Percentiles rank a stretch among this genome's conserved stretches.
Conservation (phyloP, 441 rosid genomes). For the Theobroma grandiflorum region DNA sequence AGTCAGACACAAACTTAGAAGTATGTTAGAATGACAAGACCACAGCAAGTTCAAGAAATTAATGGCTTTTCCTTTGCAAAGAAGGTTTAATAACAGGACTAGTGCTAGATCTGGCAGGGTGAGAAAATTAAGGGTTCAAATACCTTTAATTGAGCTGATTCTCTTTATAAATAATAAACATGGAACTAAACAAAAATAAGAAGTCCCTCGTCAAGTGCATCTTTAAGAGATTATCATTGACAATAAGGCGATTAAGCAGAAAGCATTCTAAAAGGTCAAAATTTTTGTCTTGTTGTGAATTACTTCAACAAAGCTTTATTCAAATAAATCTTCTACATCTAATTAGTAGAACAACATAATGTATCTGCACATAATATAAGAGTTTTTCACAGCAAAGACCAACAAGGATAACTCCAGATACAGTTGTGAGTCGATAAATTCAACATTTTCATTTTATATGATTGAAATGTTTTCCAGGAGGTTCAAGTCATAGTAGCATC, state of each 20-base stretch:
- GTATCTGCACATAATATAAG: not conserved
- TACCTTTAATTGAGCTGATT: not conserved
- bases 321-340: not conserved
- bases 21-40: not conserved
- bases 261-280: constrained; percentile 9
- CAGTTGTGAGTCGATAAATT: not conserved
- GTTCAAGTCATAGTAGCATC: not conserved
- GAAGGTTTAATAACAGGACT: not conserved
- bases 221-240: not conserved
- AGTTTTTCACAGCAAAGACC: not conserved
- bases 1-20: not conserved
- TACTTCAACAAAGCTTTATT: not conserved
- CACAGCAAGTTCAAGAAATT: constrained; percentile 4
- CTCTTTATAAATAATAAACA: not conserved
- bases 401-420: constrained; percentile 2
- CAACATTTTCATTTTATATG: not conserved
- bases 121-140: constrained; percentile 12
- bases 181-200: constrained; percentile 2
- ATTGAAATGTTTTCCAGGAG: constrained; percentile 2
- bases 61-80: not conserved
- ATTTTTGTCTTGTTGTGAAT: constrained; percentile 10
- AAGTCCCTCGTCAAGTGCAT: not conserved
- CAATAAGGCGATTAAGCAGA: not conserved
- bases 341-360: not conserved
- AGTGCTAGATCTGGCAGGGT: not conserved